A percentile compares a stretch with the other conserved stretches of the same genome.
These are phyloP conservation scores for Cystofilobasidium macerans DNA, from an alignment of 768 basidiomycete species.

Conservation along the genomic window DNA sequence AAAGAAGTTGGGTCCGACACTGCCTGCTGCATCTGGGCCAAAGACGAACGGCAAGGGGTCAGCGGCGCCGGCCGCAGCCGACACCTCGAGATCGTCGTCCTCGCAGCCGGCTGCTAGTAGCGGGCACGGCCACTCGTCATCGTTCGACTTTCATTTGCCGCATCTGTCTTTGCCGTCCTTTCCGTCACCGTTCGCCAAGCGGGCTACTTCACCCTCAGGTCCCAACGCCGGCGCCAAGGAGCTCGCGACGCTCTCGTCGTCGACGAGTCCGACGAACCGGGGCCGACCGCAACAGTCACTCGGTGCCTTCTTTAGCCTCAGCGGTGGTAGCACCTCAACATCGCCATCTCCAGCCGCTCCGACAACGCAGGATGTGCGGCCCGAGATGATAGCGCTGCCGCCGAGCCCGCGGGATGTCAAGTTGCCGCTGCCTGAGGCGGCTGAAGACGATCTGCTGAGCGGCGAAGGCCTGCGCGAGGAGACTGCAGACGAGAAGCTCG, in stretches of 20 bases:
- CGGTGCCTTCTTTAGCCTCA: neutral
- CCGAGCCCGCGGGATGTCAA: neutral
- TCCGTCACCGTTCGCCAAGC: neutral
- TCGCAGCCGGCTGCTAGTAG: neutral
- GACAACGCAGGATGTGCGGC: neutral
- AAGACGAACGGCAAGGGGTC: neutral
- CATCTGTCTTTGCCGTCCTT: neutral
- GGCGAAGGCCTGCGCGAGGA: neutral
- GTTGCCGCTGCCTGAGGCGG: neutral
- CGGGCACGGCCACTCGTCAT: neutral
- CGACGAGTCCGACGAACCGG: neutral
- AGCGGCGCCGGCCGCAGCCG: neutral
- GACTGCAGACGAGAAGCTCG: neutral
- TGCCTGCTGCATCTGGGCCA: too few relatives aligned
- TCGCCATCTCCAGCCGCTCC: neutral
- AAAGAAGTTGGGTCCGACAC: too few relatives aligned
- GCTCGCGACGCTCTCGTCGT: neutral
- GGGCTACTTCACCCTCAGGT: neutral
- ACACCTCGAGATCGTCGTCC: neutral
- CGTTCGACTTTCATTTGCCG: neutral
- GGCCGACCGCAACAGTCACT: neutral
- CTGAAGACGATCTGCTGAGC: neutral
- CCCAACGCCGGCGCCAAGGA: neutral
- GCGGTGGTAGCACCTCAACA: neutral
- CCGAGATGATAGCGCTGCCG: neutral